These are phyloP conservation scores for Adansonia madagascariensis DNA, from an alignment of 441 rosid species.

Conservation along the genomic window DNA sequence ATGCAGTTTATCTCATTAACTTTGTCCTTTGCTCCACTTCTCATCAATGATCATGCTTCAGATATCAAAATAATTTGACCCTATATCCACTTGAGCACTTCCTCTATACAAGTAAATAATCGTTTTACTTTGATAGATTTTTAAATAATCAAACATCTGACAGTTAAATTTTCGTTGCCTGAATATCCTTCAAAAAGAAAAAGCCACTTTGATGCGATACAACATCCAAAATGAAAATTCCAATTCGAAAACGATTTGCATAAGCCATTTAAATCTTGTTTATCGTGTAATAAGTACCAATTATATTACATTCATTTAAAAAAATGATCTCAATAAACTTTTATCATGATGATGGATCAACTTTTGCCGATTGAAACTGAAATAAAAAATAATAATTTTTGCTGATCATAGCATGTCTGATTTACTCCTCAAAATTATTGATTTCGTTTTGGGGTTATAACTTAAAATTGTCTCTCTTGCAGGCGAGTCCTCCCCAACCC, in stretches of 20 bases:
- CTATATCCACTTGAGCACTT: not conserved
- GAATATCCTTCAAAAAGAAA: too few relatives aligned
- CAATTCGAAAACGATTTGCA: not conserved
- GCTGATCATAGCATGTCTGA: conserved; percentile 30
- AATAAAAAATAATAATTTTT: too few relatives aligned
- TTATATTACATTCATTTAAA: not conserved
- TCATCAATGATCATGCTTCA: not conserved
- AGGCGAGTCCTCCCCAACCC: conserved; percentile 29
- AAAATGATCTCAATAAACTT: not conserved
- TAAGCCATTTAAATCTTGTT: not conserved
- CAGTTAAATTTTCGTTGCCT: too few relatives aligned
- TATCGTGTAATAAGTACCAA: not conserved
- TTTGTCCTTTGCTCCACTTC: conserved; percentile 14
- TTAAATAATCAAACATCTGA: not conserved
- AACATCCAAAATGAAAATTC: not conserved
- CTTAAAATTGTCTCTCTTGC: conserved; percentile 37
- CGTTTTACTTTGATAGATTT: not conserved
- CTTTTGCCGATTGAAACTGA: not conserved
- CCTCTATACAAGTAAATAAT: not conserved
- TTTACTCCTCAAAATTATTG: not conserved
- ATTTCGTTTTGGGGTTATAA: conserved; percentile 26
- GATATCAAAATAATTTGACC: not conserved
- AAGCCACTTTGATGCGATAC: not conserved
- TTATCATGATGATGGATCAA: not conserved
- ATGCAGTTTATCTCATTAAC: not conserved